phyloP scores from a whole-genome alignment of 2,329 filamentous ascomycete species.

The Exophiala phaeomuriformis region DNA sequence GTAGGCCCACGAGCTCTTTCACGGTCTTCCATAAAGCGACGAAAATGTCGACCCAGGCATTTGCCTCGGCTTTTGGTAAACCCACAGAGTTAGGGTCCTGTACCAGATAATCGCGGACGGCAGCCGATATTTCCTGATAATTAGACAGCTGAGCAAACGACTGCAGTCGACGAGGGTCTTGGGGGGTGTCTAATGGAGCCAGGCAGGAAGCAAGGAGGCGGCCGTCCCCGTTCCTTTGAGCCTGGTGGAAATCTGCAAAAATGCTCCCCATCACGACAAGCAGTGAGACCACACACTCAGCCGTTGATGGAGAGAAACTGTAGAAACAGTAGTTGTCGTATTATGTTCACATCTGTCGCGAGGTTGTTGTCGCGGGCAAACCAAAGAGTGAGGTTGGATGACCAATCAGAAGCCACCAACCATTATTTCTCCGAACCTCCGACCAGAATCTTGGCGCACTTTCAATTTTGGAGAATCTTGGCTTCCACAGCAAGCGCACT shows the following conservation, averaged over 20 bases:
- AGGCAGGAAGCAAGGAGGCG: slow-evolving; percentile 67
- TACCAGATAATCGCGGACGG: slow-evolving; percentile 65
- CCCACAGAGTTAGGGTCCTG: slow-evolving; percentile 51
- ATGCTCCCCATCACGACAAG: slow-evolving; percentile 59
- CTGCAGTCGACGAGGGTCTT: slow-evolving; percentile 59
- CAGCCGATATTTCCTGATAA: slow-evolving; percentile 55
- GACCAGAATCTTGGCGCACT: slow-evolving; percentile 3
- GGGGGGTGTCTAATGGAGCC: slow-evolving; percentile 58
- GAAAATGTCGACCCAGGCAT: slow-evolving; percentile 84
- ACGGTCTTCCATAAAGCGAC: slow-evolving; percentile 75
- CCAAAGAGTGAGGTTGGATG: slow-evolving; percentile 1
- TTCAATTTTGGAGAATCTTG: slow-evolving; percentile 1
- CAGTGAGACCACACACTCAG: background rate
- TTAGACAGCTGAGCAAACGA: slow-evolving; percentile 67
- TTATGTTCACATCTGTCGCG: too few species aligned
- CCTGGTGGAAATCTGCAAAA: slow-evolving; percentile 65
- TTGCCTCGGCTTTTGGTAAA: slow-evolving; percentile 60
- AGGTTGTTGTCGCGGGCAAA: slow-evolving; percentile 4
- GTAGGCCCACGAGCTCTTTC: slow-evolving; percentile 61
- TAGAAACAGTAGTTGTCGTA: too few species aligned
- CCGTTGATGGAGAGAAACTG: background rate
- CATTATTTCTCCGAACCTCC: background rate
- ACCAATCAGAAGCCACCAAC: slow-evolving; percentile 10
- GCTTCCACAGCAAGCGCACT: background rate
- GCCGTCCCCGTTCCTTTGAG: slow-evolving; percentile 59